Base-by-base conservation (phyloP, 441 rosid species). In the Rhodomyrtus psidioides region DNA sequence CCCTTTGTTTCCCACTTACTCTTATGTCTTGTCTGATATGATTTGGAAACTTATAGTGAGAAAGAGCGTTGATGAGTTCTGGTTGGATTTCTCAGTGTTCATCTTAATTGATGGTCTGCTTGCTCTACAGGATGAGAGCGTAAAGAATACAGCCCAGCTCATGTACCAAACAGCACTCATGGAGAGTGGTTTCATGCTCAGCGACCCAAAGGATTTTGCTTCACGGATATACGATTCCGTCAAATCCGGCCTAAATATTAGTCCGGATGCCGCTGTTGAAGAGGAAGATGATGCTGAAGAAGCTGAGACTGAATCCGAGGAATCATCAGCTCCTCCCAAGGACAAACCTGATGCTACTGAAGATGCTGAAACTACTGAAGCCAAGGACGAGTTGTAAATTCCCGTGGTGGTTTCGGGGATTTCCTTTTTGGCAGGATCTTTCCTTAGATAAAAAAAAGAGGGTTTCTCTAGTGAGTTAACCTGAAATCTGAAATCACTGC, bases 101-200 rank as follows among this genome's bases (percentile, higher is more conserved):
- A 58, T 74, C 21, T 65, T 51, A 28, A 75, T 44, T 44, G 30
- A 16, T 53, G 5, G 42, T 65, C 79, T 26, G 60, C 24, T 79
- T 76, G 56, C 56, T 86, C 55, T 83, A 53, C 93, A 96, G 98
- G 98, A 95, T 55, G 95, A 87, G 88, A 82, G 87, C n/a, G 92
- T 96, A 58, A 95, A 93, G 93, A 92, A 94, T 86, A 97, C 96
- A 14, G 98, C 98, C 13, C 95, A 91, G 56, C 98, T 97, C 84
- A 93, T 97, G 86, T 95, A 97, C 94, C 98, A 95, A 88, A 96
- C 98, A 1, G 98, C 99, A 21, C 91, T 96, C 30, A 90, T 96
- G 94, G 99, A 97, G 94, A 97, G 98, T 88, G 99, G 99, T 82
- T 97, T 96, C 91, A 59, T 90, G 83, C 92, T 93, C 83, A 86